phyloP scores from a whole-genome alignment of 225 moss, liverwort and hornwort genomes.

The Pseudisothecium myosuroides region DNA sequence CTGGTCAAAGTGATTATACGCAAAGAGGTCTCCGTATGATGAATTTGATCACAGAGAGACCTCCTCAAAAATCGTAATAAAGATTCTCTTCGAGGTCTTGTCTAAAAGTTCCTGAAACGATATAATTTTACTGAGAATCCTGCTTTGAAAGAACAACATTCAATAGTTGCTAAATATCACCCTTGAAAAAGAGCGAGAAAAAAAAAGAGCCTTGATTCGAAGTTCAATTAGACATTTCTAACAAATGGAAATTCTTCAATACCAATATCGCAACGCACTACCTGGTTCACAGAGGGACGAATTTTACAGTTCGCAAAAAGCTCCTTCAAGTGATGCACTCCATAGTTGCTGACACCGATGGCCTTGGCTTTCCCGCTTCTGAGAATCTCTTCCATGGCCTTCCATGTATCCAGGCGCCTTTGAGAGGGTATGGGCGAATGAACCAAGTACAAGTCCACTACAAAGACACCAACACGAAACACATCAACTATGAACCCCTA shows the following conservation, averaged over 20 bases:
- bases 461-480: background rate
- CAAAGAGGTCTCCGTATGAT: background rate
- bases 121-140: background rate
- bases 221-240: background rate
- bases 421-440: slow-evolving; percentile 57
- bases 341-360: slow-evolving; percentile 95
- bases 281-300: slow-evolving; percentile 88
- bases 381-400: slow-evolving; percentile 84
- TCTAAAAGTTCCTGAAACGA: background rate
- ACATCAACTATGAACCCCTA: background rate
- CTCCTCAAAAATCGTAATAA: background rate
- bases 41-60: background rate
- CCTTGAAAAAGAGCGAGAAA: background rate
- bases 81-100: background rate
- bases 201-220: background rate
- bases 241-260: background rate
- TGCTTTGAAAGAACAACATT: background rate
- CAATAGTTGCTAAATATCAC: background rate
- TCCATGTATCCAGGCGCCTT: slow-evolving; percentile 74
- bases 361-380: slow-evolving; percentile 74
- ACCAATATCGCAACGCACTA: background rate
- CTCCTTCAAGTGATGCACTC: slow-evolving; percentile 79
- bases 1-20: background rate
- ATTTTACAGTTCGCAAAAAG: slow-evolving; percentile 61
- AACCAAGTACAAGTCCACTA: slow-evolving; percentile 81